Percentiles rank a stretch among this genome's conserved stretches.
These are phyloP conservation scores for apple (Malus domestica) DNA, from an alignment of 306 rosid species.

Conservation along the genomic window ASM211411v1 NC_041796.1:29520501-29521000, in stretches of 20 bases:
- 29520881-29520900: not conserved
- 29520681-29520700: not conserved
- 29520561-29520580: not conserved
- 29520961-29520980: not conserved
- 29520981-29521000: not conserved
- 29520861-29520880: not conserved
- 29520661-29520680: not conserved
- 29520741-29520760: not conserved
- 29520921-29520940: not conserved
- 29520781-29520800: not conserved
- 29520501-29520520: constrained; percentile 76
- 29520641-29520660: not conserved
- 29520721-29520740: not conserved
- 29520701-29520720: not conserved
- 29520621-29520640: not conserved
- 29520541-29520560: constrained; percentile 57
- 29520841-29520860: not conserved
- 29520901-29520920: not conserved
- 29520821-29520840: too few relatives aligned
- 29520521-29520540: constrained; percentile 73
- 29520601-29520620: not conserved
- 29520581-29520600: not conserved
- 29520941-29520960: not conserved
- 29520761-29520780: not conserved
- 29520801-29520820: too few relatives aligned